Evolutionary conservation across 2,329 filamentous ascomycete species (phyloP), one percentile per base, ranked within the genome.

Genomic region (Bretziella fagacearum): DNA sequence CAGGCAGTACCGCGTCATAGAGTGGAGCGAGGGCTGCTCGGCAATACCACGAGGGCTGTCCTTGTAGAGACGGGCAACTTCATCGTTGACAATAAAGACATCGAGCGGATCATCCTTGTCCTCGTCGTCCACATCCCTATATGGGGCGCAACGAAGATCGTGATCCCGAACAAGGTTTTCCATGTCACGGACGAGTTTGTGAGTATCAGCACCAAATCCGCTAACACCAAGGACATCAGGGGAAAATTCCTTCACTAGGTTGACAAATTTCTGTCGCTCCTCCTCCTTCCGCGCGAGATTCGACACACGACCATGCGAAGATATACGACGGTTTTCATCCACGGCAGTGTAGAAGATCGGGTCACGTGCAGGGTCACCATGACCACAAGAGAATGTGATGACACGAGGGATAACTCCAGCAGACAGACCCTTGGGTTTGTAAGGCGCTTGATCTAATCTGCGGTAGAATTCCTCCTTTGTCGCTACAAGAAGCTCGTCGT

Each of bases 21-120:
- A 76, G 46, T 77, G 74, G 25, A 93, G 70, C 10, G 79, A 79
- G 4, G 91, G 86, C 58, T 94, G 84, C 53, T 96, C 89, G 8
- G 73, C 66, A 42, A 74, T 68, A 8, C 83, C 87, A 35, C 87
- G 77, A 11, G 79, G 74, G 59, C 86, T 95, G 56, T 86, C 84
- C 62, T 95, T 87, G 65, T 95, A 98, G 3, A 96, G 73, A 37
- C 91, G 78, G n/a, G 91, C 91, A 43, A 95, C 86, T 63, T 98
- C 91, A 56, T 98, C 91, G 55, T 96, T 95, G 52, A 95, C 83
- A 47, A 94, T 77, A 25, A 96, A 70, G 7, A 96, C 81, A 50
- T 96, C 89, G 25, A 98, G 69, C 8, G 77, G 75, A 57, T 94
- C 86, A 49, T 79, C 73, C 53, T 82, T 81, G 52, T 86, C 79